Evolutionary conservation across 1,284 basidiomycete genomes (phyloP).

Genomic region (Chondrostereum purpureum): DNA sequence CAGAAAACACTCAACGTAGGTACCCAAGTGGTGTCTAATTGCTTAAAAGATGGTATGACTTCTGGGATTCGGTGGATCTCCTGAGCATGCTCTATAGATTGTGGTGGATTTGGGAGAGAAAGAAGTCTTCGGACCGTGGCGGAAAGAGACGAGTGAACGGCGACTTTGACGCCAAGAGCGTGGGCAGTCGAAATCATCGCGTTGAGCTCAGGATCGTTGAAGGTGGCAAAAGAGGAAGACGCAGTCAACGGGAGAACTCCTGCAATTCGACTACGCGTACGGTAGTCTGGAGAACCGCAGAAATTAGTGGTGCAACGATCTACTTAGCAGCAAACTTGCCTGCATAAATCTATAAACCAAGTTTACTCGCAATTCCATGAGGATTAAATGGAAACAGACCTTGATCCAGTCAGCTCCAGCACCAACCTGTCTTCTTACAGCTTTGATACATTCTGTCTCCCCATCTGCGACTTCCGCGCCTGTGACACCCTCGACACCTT

Average conservation of each 20-base stretch:
- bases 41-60: constrained; percentile 21
- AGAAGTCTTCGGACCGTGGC: constrained; percentile 31
- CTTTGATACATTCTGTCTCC: constrained; percentile 45
- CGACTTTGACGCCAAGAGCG: constrained; percentile 49
- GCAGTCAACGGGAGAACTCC: constrained; percentile 32
- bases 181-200: constrained; percentile 49
- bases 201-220: constrained; percentile 40
- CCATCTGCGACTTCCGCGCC: constrained; percentile 59
- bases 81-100: constrained; percentile 45
- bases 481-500: constrained; percentile 49
- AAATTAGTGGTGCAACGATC: constrained; percentile 1
- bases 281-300: constrained; percentile 37
- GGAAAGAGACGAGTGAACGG: constrained; percentile 45
- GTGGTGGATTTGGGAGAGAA: constrained; percentile 27
- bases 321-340: constrained; percentile 14
- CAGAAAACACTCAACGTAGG: constrained; percentile 55
- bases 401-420: constrained; percentile 67
- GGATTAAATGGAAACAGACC: constrained; percentile 22
- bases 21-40: constrained; percentile 39
- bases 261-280: constrained; percentile 35
- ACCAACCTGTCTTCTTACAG: constrained; percentile 56
- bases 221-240: constrained; percentile 32
- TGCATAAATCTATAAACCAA: constrained; percentile 33
- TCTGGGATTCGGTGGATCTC: constrained; percentile 16
- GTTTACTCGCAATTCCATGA: too few relatives aligned